A percentile compares a stretch with the other conserved stretches of the same genome.
Conservation (phyloP, 345 rosid genomes). For the Eucalyptus leucophloia region DNA sequence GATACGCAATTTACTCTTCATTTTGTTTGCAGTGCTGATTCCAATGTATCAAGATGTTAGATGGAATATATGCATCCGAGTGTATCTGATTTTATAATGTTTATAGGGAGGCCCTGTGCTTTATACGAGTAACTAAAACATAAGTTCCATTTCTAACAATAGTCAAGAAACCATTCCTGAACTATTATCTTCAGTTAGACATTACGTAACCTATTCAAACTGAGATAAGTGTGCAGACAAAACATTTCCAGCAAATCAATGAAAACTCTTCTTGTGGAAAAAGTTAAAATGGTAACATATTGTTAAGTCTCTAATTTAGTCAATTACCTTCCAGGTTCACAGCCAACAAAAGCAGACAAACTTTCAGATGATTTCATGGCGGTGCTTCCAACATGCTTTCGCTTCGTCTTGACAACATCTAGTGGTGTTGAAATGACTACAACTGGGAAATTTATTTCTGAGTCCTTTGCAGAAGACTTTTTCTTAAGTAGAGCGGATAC, state of each 20-base stretch:
- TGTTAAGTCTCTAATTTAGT: too few species aligned
- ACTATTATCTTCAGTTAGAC: neutral
- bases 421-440: neutral
- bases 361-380: too few species aligned
- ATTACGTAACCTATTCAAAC: neutral
- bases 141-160: neutral
- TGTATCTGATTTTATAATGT: neutral
- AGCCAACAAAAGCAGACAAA: too few species aligned
- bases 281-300: too few species aligned
- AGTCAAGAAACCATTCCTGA: neutral
- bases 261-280: neutral
- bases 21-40: neutral
- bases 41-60: neutral
- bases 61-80: neutral
- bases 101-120: neutral
- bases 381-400: too few species aligned
- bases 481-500: neutral
- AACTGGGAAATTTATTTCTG: neutral
- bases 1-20: neutral
- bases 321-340: too few species aligned
- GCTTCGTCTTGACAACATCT: too few species aligned
- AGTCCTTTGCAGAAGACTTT: neutral
- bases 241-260: neutral
- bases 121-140: neutral
- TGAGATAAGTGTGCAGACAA: neutral